phyloP scores from a whole-genome alignment of 2,329 filamentous ascomycete species.

The Neofusicoccum laricinum region DNA sequence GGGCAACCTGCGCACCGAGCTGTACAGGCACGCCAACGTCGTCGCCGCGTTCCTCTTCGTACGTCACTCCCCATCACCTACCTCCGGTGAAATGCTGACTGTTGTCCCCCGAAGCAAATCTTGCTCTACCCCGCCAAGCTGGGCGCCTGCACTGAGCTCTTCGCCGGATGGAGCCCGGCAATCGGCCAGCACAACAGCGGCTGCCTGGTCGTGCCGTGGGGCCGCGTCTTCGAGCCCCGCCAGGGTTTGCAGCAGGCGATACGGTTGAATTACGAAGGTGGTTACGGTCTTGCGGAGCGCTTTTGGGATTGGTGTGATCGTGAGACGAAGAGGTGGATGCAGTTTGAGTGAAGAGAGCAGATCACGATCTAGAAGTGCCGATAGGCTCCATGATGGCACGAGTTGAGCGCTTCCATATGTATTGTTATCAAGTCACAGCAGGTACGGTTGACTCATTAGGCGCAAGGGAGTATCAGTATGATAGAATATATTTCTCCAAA shows the following conservation, averaged over 20 bases:
- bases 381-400: no score
- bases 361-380: no score
- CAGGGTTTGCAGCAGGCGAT: slow-evolving; percentile 33
- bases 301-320: slow-evolving; percentile 46
- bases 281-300: slow-evolving; percentile 35
- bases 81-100: no score
- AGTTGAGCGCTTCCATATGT: neutral
- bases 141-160: slow-evolving; percentile 16
- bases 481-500: neutral
- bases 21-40: slow-evolving; percentile 28
- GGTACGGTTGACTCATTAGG: neutral
- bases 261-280: slow-evolving; percentile 35
- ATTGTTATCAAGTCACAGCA: neutral
- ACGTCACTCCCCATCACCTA: neutral
- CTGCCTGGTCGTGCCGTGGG: slow-evolving; percentile 47
- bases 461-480: neutral
- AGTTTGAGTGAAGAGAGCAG: neutral
- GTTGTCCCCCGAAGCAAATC: neutral
- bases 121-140: slow-evolving; percentile 15
- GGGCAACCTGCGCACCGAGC: slow-evolving; percentile 39
- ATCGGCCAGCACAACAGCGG: slow-evolving; percentile 26
- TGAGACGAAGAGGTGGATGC: slow-evolving; percentile 22
- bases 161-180: slow-evolving; percentile 9
- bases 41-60: slow-evolving; percentile 3
- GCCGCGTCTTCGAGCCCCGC: slow-evolving; percentile 34